Conservation (phyloP, 164 flowering plant genomes). For the Malania oleifera region DNA sequence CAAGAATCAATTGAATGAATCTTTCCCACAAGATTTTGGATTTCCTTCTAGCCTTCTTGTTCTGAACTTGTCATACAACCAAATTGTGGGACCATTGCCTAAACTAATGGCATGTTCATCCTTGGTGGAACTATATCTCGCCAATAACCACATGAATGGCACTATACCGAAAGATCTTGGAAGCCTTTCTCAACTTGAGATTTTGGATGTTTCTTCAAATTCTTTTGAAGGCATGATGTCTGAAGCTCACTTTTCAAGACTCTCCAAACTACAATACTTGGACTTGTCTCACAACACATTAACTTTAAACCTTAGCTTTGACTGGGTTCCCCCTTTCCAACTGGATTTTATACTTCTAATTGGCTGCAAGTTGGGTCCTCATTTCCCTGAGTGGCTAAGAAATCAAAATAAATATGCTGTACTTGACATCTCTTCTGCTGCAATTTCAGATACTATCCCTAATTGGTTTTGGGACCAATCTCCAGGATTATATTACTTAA, state of each 20-base stretch:
- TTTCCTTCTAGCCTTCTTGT: not conserved
- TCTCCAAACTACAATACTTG: slow-evolving; percentile 9
- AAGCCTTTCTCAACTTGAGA: slow-evolving; percentile 12
- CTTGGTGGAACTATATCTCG: not conserved
- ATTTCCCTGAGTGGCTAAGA: slow-evolving; percentile 22
- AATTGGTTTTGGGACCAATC: slow-evolving; percentile 18
- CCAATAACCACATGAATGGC: slow-evolving; percentile 2
- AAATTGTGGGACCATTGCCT: slow-evolving; percentile 8
- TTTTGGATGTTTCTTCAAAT: slow-evolving; percentile 15
- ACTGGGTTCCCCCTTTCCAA: slow-evolving; percentile 28
- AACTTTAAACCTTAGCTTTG: slow-evolving; percentile 1
- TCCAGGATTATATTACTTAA: not conserved
- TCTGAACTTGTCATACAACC: not conserved
- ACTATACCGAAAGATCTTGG: slow-evolving; percentile 5
- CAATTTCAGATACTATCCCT: slow-evolving; percentile 21
- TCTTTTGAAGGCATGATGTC: slow-evolving; percentile 20
- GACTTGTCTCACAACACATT: slow-evolving; percentile 11
- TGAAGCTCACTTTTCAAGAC: slow-evolving; percentile 21
- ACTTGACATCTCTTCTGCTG: slow-evolving; percentile 10
- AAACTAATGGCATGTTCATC: not conserved
- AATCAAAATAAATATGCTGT: slow-evolving; percentile 10
- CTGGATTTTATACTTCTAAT: not conserved
- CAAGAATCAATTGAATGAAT: slow-evolving; percentile 8
- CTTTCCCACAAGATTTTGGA: not conserved
- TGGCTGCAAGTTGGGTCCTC: slow-evolving; percentile 20